These are phyloP conservation scores for Penicillium desertorum DNA, from an alignment of 495 filamentous ascomycete species.

Conservation along the genomic window DNA sequence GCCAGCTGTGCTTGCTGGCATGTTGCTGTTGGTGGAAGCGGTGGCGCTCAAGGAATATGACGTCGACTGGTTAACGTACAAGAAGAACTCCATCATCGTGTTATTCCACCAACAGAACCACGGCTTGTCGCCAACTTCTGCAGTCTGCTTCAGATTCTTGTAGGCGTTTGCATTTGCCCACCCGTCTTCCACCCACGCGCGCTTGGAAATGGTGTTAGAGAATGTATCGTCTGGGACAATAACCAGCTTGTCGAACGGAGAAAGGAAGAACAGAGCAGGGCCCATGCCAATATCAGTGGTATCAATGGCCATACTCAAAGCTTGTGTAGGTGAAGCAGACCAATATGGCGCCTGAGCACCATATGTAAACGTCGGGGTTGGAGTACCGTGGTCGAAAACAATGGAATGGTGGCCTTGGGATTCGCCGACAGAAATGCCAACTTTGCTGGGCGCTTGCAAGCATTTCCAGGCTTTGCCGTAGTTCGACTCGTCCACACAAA, in stretches of 20 bases:
- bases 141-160: slow-evolving; percentile 46
- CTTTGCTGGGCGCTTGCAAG: slow-evolving; percentile 32
- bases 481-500: slow-evolving; percentile 63
- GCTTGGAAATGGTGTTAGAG: slow-evolving; percentile 36
- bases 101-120: slow-evolving; percentile 91
- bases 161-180: slow-evolving; percentile 15
- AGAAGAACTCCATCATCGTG: slow-evolving; percentile 76
- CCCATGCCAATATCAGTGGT: slow-evolving; percentile 59
- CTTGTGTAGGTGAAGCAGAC: slow-evolving; percentile 44
- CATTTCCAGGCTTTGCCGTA: slow-evolving; percentile 72
- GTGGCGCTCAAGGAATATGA: slow-evolving; percentile 36
- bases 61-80: slow-evolving; percentile 67
- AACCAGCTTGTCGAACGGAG: slow-evolving; percentile 78
- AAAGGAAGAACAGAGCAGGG: slow-evolving; percentile 71
- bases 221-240: slow-evolving; percentile 59
- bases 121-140: slow-evolving; percentile 62
- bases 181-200: slow-evolving; percentile 31
- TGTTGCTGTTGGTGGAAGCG: slow-evolving; percentile 18
- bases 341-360: slow-evolving; percentile 67
- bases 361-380: slow-evolving; percentile 54
- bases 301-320: slow-evolving; percentile 65
- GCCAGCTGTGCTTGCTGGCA: slow-evolving; percentile 25
- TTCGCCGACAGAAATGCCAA: slow-evolving; percentile 41
- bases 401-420: slow-evolving; percentile 26
- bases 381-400: slow-evolving; percentile 30